These are phyloP conservation scores for Ganoderma sinense DNA, from an alignment of 1,284 basidiomycete species.

Conservation along the genomic window DNA sequence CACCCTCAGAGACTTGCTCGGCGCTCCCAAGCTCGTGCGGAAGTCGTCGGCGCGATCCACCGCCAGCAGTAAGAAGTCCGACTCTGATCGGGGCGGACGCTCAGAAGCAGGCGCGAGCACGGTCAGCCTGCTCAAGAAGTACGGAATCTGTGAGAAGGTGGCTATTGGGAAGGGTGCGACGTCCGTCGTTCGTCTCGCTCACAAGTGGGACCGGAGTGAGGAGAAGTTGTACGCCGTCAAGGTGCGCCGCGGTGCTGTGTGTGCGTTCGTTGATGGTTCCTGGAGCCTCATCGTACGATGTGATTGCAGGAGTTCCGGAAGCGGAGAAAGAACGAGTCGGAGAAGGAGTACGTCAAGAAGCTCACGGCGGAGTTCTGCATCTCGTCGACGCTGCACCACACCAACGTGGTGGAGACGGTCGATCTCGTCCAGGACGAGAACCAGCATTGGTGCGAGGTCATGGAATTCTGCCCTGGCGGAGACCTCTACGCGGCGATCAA, in stretches of 20 bases:
- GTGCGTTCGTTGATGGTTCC: neutral
- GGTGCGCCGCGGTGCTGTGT: conserved; percentile 53
- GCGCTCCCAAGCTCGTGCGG: conserved; percentile 74
- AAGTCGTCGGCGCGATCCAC: conserved; percentile 77
- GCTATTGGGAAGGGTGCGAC: conserved; percentile 99
- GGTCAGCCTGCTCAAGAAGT: conserved; percentile 85
- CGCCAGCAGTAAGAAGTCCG: conserved; percentile 69
- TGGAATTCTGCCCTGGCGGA: conserved; percentile 99
- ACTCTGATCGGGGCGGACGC: conserved; percentile 70
- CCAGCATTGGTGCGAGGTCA: conserved; percentile 98
- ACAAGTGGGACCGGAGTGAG: conserved; percentile 97
- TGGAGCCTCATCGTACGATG: conserved; percentile 5
- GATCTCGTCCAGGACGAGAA: conserved; percentile 98
- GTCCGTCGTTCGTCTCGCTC: conserved; percentile 93
- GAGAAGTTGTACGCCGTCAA: conserved; percentile 99
- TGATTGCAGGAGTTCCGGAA: conserved; percentile 90
- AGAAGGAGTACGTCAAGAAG: conserved; percentile 99
- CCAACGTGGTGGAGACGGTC: conserved; percentile 98
- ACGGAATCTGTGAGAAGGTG: conserved; percentile 96
- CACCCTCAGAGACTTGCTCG: conserved; percentile 80
- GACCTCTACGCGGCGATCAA: conserved; percentile 98
- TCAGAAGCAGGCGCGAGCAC: conserved; percentile 69
- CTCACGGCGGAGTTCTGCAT: conserved; percentile 99
- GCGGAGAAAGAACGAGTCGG: conserved; percentile 96
- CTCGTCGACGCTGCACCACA: conserved; percentile 95